Percentiles rank a stretch among this genome's conserved stretches.
Evolutionary conservation across 2,329 filamentous ascomycete genomes (phyloP).

Genomic region (Trichoderma sp.): DNA sequence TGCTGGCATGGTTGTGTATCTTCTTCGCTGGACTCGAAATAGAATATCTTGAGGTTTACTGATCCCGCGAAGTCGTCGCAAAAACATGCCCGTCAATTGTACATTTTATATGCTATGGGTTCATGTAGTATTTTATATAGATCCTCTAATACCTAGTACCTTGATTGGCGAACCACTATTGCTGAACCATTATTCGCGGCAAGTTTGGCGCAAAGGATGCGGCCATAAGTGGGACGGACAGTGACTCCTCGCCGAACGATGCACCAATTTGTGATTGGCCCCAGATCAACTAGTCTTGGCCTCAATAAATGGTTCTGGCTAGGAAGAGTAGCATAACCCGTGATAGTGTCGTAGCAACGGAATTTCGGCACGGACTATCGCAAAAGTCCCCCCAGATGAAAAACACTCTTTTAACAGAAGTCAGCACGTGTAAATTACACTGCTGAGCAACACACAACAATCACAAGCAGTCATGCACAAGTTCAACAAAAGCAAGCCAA

Average conservation of each 20-base stretch:
- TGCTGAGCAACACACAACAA: neutral
- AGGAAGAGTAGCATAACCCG: neutral
- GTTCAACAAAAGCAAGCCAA: neutral
- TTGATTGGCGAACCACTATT: neutral
- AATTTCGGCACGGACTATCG: neutral
- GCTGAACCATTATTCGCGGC: neutral
- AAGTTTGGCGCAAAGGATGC: neutral
- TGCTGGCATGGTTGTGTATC: neutral
- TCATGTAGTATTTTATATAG: neutral
- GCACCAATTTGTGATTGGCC: neutral
- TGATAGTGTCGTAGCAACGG: neutral
- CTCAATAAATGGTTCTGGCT: neutral
- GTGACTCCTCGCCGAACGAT: neutral
- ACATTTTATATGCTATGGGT: neutral
- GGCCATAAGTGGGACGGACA: neutral
- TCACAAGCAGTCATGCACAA: neutral
- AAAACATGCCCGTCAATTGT: neutral
- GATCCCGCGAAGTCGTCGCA: neutral
- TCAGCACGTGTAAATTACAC: neutral
- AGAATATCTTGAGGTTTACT: neutral
- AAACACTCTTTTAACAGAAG: neutral
- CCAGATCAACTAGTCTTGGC: neutral
- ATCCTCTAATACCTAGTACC: neutral
- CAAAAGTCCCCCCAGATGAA: neutral
- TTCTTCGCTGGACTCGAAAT: neutral